phyloP scores from a whole-genome alignment of 2,329 filamentous ascomycete species.

The Fusarium stilboides region DNA sequence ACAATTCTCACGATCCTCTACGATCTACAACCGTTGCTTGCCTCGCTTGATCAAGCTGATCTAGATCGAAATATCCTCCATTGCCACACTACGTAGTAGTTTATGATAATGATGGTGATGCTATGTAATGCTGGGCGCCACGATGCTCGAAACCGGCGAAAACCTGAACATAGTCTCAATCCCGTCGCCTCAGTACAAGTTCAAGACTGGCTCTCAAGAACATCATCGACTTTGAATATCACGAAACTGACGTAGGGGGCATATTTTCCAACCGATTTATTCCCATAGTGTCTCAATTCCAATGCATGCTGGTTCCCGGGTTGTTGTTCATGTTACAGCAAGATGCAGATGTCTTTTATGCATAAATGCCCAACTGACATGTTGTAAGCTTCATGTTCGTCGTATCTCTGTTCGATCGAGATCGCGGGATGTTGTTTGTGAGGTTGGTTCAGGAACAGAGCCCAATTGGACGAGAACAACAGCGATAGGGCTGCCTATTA shows the following conservation, averaged over 20 bases:
- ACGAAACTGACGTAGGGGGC: slow-evolving; percentile 22
- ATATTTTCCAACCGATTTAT: background rate
- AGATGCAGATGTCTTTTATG: slow-evolving; percentile 5
- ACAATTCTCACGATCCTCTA: slow-evolving; percentile 5
- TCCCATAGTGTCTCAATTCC: slow-evolving; percentile 16
- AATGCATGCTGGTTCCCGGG: background rate
- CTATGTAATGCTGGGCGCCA: slow-evolving; percentile 22
- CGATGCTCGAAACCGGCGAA: background rate
- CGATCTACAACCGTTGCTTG: slow-evolving; percentile 8
- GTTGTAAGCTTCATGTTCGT: slow-evolving; percentile 9
- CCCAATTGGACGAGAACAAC: background rate
- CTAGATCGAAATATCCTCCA: background rate
- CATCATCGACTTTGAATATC: background rate
- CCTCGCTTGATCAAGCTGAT: slow-evolving; percentile 14
- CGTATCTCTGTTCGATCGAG: slow-evolving; percentile 23
- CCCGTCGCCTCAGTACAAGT: background rate
- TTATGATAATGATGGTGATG: background rate
- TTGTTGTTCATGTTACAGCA: background rate
- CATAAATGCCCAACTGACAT: background rate
- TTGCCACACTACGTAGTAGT: background rate
- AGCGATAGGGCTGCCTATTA: background rate
- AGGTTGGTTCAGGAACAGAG: slow-evolving; percentile 8
- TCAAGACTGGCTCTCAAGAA: background rate
- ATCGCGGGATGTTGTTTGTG: background rate
- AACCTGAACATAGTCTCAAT: slow-evolving; percentile 1